phyloP scores from a whole-genome alignment of 495 filamentous ascomycete species.

The Penicillium samsonianum region DNA sequence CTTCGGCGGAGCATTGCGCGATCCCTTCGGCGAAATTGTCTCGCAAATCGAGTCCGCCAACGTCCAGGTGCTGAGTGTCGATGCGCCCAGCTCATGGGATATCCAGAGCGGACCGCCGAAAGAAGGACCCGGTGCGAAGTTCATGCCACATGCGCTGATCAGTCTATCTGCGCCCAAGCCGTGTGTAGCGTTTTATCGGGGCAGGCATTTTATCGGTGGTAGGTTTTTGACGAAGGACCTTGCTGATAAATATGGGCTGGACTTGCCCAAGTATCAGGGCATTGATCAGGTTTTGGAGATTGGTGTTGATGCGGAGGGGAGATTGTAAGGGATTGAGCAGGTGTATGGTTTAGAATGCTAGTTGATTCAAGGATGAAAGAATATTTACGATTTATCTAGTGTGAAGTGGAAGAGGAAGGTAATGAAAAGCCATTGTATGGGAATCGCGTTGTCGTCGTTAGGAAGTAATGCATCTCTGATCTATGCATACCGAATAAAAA shows the following conservation, averaged over 20 bases:
- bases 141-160: conserved; percentile 75
- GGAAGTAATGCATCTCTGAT: conserved; percentile 18
- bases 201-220: conserved; percentile 87
- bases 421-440: not conserved
- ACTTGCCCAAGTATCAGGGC: conserved; percentile 80
- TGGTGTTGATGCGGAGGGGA: conserved; percentile 54
- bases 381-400: not conserved
- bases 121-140: conserved; percentile 74
- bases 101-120: conserved; percentile 82
- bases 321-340: conserved; percentile 42
- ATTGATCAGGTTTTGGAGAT: conserved; percentile 89
- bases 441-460: conserved; percentile 30
- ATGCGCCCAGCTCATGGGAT: conserved; percentile 92
- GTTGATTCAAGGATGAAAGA: not conserved
- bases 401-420: not conserved
- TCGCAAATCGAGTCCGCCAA: conserved; percentile 68
- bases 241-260: conserved; percentile 82
- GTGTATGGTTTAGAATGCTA: not conserved
- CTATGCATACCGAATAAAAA: conserved; percentile 16
- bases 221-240: conserved; percentile 81
- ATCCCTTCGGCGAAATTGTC: conserved; percentile 84
- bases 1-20: conserved; percentile 87
- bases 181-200: conserved; percentile 78
- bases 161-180: conserved; percentile 95
- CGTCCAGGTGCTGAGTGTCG: conserved; percentile 81